Conservation (phyloP, 225 moss, liverwort and hornwort species). For the Pseudisothecium myosuroides region DNA sequence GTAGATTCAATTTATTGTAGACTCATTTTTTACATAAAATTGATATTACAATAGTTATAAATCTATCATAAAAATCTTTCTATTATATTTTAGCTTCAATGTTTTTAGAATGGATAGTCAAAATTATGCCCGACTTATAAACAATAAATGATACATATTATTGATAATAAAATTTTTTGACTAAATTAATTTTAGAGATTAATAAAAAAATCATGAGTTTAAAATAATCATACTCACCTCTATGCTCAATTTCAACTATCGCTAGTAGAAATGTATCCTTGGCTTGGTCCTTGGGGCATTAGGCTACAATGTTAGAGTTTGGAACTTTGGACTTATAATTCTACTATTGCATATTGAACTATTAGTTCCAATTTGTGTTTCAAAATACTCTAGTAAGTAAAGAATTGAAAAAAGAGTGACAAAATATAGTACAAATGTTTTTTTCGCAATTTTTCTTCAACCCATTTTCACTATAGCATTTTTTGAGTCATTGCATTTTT, state of each 20-base stretch:
- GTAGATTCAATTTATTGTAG: background rate
- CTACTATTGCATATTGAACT: background rate
- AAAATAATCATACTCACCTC: background rate
- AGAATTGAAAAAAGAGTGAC: background rate
- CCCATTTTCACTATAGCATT: background rate
- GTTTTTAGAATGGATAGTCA: background rate
- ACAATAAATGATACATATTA: background rate
- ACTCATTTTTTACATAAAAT: background rate
- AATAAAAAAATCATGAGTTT: background rate
- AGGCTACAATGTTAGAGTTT: background rate
- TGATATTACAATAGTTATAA: background rate
- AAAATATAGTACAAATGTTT: background rate
- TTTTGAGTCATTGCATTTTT: background rate
- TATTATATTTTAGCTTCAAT: background rate
- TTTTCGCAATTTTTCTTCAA: background rate
- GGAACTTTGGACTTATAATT: background rate
- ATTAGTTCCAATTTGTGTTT: background rate
- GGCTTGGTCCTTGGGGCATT: background rate
- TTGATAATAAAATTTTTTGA: background rate
- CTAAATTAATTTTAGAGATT: background rate
- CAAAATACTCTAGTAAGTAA: background rate
- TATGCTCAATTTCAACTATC: background rate
- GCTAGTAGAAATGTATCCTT: background rate
- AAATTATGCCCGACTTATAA: background rate
- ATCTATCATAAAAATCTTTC: background rate